Evolutionary conservation across 179 eudicot species (phyloP).

Genomic region (Vitellaria paradoxa): DNA sequence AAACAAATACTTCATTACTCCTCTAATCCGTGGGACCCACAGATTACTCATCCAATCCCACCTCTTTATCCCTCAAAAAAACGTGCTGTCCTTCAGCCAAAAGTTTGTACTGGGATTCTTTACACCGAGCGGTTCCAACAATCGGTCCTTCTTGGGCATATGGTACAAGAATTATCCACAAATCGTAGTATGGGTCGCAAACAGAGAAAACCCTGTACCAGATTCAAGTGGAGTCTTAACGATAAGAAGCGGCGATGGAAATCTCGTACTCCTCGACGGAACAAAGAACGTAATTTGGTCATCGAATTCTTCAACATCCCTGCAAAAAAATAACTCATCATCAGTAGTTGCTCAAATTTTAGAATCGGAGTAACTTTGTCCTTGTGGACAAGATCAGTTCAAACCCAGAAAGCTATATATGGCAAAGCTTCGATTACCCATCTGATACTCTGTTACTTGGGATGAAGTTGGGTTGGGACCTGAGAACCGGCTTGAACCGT

Average conservation of each 20-base stretch:
- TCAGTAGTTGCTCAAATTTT: background rate
- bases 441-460: constrained; percentile 12
- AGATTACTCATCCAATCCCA: too few species aligned
- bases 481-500: background rate
- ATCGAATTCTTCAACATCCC: constrained; percentile 4
- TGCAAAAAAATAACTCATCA: background rate
- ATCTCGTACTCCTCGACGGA: constrained; percentile 10
- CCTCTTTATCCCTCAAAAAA: too few species aligned
- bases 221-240: constrained; percentile 8
- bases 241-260: background rate
- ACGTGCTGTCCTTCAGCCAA: background rate
- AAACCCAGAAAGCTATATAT: background rate
- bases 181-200: constrained; percentile 8
- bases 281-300: constrained; percentile 3
- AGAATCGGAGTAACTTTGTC: too few species aligned
- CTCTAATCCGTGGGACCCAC: too few species aligned
- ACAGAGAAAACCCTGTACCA: constrained; percentile 11
- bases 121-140: background rate
- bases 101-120: background rate
- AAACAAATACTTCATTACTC: too few species aligned
- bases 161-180: constrained; percentile 11
- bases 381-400: too few species aligned
- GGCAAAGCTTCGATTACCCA: too few species aligned
- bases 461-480: constrained; percentile 9
- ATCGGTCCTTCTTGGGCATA: background rate